These are phyloP conservation scores for Takakia lepidozioides DNA, from an alignment of 225 moss, liverwort and hornwort genomes.

Conservation along the genomic window DNA sequence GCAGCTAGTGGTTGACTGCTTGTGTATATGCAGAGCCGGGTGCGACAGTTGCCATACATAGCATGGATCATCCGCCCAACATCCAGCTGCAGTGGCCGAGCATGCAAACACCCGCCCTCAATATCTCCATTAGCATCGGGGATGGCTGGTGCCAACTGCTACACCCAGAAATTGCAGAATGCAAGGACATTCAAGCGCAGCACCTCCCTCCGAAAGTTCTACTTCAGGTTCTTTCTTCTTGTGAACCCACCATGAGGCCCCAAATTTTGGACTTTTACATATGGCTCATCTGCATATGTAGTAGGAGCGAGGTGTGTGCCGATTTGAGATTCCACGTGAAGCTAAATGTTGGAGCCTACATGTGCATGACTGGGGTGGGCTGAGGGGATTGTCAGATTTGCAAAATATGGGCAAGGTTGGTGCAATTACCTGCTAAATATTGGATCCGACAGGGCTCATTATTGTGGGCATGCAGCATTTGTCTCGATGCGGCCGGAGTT, in stretches of 20 bases:
- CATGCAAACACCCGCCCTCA: constrained; percentile 42
- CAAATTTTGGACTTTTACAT: too few relatives aligned
- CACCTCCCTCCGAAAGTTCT: constrained; percentile 77
- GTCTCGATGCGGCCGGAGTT: constrained; percentile 70
- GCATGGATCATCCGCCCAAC: constrained; percentile 77
- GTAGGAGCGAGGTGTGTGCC: too few relatives aligned
- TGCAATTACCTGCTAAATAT: too few relatives aligned
- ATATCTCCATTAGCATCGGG: constrained; percentile 66
- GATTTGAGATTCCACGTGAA: too few relatives aligned
- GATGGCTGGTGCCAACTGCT: constrained; percentile 83
- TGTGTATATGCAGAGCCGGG: constrained; percentile 42
- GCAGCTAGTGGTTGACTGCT: too few relatives aligned
- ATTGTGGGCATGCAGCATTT: constrained; percentile 81
- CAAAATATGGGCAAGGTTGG: too few relatives aligned
- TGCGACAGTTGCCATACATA: constrained; percentile 64
- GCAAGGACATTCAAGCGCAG: constrained; percentile 48
- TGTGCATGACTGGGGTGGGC: too few relatives aligned
- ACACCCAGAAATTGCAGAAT: constrained; percentile 45
- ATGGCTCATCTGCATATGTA: background rate
- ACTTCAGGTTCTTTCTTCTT: constrained; percentile 80
- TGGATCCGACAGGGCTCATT: too few relatives aligned
- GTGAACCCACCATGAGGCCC: background rate
- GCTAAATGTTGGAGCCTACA: too few relatives aligned
- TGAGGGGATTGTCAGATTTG: too few relatives aligned
- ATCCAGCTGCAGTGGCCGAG: constrained; percentile 60